These are phyloP conservation scores for Cystofilobasidium ferigula DNA, from an alignment of 768 basidiomycete species.

Conservation along the genomic window DNA sequence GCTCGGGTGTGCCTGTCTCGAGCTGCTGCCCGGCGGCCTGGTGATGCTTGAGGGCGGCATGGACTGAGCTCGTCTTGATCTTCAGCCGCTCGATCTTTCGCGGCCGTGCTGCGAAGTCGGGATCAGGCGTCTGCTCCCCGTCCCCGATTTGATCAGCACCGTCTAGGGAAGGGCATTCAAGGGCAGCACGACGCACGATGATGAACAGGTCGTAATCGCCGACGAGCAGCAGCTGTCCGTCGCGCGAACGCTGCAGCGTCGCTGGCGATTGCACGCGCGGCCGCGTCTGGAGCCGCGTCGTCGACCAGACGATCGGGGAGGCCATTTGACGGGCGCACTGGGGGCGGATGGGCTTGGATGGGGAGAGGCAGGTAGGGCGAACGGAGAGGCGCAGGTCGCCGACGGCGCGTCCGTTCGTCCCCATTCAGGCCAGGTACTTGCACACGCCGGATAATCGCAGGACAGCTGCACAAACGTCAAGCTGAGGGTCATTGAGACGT, in stretches of 20 bases:
- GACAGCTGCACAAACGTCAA: no score
- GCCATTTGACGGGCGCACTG: no score
- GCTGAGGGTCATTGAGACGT: no score
- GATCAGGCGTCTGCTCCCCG: slow-evolving; percentile 8
- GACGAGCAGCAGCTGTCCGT: slow-evolving; percentile 3
- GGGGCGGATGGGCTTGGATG: no score
- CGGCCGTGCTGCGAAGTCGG: background rate
- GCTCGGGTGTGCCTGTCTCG: background rate
- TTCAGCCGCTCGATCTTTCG: background rate
- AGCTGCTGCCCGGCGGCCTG: background rate
- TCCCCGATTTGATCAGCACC: background rate
- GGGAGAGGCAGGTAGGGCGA: no score
- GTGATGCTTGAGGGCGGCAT: background rate
- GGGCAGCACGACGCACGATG: background rate
- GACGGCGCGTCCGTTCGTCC: no score
- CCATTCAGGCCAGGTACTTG: no score
- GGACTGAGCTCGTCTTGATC: background rate
- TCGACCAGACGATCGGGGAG: background rate
- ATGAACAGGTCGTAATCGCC: background rate
- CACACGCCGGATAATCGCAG: no score
- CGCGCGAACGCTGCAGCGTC: background rate
- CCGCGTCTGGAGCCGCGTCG: background rate
- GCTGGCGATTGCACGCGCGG: background rate
- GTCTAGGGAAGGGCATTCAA: background rate
- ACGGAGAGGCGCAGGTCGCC: no score